These are phyloP conservation scores for Zarea fungicola DNA, from an alignment of 2,329 filamentous ascomycete species.

Conservation along the genomic window DNA sequence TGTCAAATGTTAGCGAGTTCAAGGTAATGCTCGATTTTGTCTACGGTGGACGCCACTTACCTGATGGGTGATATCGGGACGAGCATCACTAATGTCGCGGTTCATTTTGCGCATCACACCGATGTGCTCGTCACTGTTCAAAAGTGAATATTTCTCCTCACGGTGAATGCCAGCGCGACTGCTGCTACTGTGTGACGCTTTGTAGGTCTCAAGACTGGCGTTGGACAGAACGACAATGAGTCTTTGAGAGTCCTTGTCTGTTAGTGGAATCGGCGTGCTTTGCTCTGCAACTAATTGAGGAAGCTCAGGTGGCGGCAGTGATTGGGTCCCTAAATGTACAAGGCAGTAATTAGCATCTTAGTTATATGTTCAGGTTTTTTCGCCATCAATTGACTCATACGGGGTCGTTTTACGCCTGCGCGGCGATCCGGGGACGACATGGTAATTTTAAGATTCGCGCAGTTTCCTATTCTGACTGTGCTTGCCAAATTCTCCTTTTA, in stretches of 20 bases:
- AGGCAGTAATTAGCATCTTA: not conserved
- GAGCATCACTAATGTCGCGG: constrained; percentile 93
- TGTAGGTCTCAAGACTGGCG: constrained; percentile 96
- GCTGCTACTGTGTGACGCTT: constrained; percentile 70
- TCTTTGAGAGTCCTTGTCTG: constrained; percentile 85
- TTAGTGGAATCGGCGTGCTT: constrained; percentile 73
- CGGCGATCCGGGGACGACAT: constrained; percentile 39
- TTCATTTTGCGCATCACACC: constrained; percentile 99
- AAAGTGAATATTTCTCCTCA: constrained; percentile 93
- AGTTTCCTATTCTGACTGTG: too few relatives aligned
- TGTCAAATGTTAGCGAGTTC: constrained; percentile 32
- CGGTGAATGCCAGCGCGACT: constrained; percentile 59
- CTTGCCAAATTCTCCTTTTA: too few relatives aligned
- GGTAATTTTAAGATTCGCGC: constrained; percentile 11
- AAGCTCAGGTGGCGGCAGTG: constrained; percentile 83
- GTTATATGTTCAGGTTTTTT: not conserved
- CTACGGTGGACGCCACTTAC: too few relatives aligned
- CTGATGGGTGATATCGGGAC: constrained; percentile 98
- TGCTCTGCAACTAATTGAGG: constrained; percentile 93
- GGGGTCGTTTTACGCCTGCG: constrained; percentile 38
- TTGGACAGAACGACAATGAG: constrained; percentile 96
- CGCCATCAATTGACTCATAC: constrained; percentile 27
- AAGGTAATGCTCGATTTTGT: too few relatives aligned
- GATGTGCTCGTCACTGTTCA: constrained; percentile 99
- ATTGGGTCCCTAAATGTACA: constrained; percentile 70